Percentiles rank a stretch among this genome's conserved stretches.
phyloP scores from a whole-genome alignment of 495 filamentous ascomycete species.

The Trichoderma erinaceum region DNA sequence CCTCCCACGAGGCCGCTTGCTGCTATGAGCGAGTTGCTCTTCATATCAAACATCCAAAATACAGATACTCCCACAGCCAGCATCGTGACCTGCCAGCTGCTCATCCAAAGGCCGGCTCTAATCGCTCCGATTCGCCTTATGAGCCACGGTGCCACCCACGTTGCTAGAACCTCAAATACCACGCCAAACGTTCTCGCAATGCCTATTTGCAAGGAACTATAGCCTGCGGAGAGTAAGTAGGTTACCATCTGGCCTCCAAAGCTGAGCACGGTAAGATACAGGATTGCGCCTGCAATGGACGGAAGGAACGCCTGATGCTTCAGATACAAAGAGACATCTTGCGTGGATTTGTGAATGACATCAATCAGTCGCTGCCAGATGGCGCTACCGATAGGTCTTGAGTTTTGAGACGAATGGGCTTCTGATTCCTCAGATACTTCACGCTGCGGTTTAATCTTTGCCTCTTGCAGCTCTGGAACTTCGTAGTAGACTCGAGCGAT shows the following conservation, averaged over 20 bases:
- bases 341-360: not conserved
- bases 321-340: slow-evolving; percentile 34
- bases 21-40: slow-evolving; percentile 25
- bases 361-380: not conserved
- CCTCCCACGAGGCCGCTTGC: slow-evolving; percentile 44
- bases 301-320: slow-evolving; percentile 43
- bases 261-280: slow-evolving; percentile 55
- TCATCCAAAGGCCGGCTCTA: slow-evolving; percentile 56
- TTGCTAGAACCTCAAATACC: slow-evolving; percentile 43
- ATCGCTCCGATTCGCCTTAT: slow-evolving; percentile 52
- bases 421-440: not conserved
- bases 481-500: slow-evolving; percentile 41
- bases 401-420: slow-evolving; percentile 23
- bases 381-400: slow-evolving; percentile 16
- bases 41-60: slow-evolving; percentile 31
- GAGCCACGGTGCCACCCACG: slow-evolving; percentile 43
- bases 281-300: slow-evolving; percentile 48
- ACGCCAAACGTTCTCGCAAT: slow-evolving; percentile 33
- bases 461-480: slow-evolving; percentile 18
- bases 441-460: not conserved
- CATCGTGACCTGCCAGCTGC: slow-evolving; percentile 55
- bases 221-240: slow-evolving; percentile 44
- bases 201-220: slow-evolving; percentile 32
- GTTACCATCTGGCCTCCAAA: slow-evolving; percentile 57
- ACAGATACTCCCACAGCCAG: slow-evolving; percentile 38